Evolutionary conservation across 73 alveolate genomes (phyloP).

Genomic region (Tetrahymena borealis): DNA sequence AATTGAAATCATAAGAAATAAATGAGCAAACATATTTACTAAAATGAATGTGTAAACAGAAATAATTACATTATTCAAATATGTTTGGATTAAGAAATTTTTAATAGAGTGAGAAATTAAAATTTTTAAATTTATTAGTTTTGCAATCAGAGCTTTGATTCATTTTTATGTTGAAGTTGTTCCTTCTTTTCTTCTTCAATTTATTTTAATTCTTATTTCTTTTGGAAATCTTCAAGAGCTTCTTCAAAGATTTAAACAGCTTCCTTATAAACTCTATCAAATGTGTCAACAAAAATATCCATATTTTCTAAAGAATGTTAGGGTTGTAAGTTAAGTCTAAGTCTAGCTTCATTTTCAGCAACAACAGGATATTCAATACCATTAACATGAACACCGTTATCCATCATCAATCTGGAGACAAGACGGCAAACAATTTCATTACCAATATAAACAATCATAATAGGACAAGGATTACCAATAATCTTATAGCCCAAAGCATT

Average conservation of each 20-base stretch:
- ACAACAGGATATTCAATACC: slow-evolving; percentile 47
- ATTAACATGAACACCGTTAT: slow-evolving; percentile 38
- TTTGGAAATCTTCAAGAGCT: slow-evolving; percentile 20
- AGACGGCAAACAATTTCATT: slow-evolving; percentile 35
- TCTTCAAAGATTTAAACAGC: slow-evolving; percentile 10
- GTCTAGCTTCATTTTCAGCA: slow-evolving; percentile 24
- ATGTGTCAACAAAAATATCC: slow-evolving; percentile 33
- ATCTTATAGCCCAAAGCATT: slow-evolving; percentile 19
- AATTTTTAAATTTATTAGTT: not conserved
- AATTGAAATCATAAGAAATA: too few relatives aligned
- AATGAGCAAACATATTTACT: too few relatives aligned
- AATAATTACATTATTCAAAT: not conserved
- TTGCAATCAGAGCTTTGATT: not conserved
- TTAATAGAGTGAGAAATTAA: too few relatives aligned
- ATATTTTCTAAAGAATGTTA: slow-evolving; percentile 31
- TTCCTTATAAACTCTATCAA: slow-evolving; percentile 3
- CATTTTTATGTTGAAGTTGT: not conserved
- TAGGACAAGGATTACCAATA: slow-evolving; percentile 39
- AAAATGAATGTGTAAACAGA: too few relatives aligned
- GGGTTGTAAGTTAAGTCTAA: slow-evolving; percentile 41
- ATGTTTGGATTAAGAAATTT: not conserved
- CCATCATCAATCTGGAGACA: slow-evolving; percentile 41
- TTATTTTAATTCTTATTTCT: not conserved
- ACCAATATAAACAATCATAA: slow-evolving; percentile 24
- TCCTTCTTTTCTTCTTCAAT: not conserved